A percentile compares a stretch with the other conserved stretches of the same genome.
Evolutionary conservation across 2,329 filamentous ascomycete species (phyloP).

Genomic region (Biscogniauxia marginata): DNA sequence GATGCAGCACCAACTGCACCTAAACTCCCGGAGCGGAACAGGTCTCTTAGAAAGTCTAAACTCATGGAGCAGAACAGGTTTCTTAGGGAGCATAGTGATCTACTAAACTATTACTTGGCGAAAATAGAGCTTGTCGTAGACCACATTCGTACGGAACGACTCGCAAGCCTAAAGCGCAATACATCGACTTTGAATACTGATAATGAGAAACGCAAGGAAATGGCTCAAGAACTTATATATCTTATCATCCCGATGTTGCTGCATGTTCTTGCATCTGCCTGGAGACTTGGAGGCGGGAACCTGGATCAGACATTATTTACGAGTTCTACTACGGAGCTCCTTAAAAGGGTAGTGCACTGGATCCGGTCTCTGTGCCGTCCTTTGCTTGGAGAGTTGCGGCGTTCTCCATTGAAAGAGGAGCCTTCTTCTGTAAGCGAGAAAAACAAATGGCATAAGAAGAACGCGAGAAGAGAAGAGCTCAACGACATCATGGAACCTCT

Average conservation of each 20-base stretch:
- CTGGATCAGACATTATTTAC: constrained; percentile 23
- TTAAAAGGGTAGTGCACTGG: constrained; percentile 25
- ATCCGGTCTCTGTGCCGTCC: constrained; percentile 20
- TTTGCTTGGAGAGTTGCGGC: constrained; percentile 14
- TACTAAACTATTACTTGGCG: constrained; percentile 26
- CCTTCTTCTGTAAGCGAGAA: background rate
- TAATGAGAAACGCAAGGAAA: constrained; percentile 13
- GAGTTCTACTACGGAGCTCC: constrained; percentile 19
- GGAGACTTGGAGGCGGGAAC: constrained; percentile 24
- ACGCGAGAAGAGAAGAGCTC: constrained; percentile 18
- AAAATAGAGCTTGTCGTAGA: constrained; percentile 19
- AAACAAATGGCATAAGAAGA: constrained; percentile 2
- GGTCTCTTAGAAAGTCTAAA: constrained; percentile 21
- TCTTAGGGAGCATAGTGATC: constrained; percentile 19
- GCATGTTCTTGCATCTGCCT: constrained; percentile 24
- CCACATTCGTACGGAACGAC: constrained; percentile 20
- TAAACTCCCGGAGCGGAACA: constrained; percentile 22
- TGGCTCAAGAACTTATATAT: constrained; percentile 22
- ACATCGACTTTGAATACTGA: constrained; percentile 7
- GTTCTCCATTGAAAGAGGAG: constrained; percentile 4
- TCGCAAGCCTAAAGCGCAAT: constrained; percentile 5
- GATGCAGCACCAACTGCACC: constrained; percentile 18
- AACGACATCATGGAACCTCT: constrained; percentile 16
- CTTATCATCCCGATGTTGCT: constrained; percentile 27
- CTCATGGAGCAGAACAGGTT: constrained; percentile 28